Conservation (phyloP, 1,284 basidiomycete species). For the Coniophora puteana region DNA sequence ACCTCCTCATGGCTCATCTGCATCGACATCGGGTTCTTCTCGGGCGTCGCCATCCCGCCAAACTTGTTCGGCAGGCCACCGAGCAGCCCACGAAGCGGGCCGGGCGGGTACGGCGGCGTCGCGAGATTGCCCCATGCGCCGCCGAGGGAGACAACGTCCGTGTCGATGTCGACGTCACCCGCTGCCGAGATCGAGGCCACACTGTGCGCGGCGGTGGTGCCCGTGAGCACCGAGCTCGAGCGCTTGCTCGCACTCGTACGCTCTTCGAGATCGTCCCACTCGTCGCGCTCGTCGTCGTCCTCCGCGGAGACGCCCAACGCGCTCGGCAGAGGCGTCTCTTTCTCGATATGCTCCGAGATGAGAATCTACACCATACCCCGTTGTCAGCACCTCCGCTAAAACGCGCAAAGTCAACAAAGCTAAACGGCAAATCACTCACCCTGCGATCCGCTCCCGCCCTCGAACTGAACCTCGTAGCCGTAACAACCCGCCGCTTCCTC, state of each 20-base stretch:
- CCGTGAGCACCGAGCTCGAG: slow-evolving; percentile 7
- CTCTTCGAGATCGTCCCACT: no score
- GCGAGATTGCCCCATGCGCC: slow-evolving; percentile 71
- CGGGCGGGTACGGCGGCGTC: slow-evolving; percentile 33
- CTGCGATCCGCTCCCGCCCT: slow-evolving; percentile 74
- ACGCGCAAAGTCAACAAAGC: slow-evolving; percentile 2
- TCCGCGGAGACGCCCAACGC: slow-evolving; percentile 5
- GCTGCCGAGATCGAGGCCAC: slow-evolving; percentile 17
- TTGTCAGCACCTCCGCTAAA: slow-evolving; percentile 63
- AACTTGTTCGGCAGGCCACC: slow-evolving; percentile 64
- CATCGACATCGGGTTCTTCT: slow-evolving; percentile 89
- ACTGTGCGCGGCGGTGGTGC: no score
- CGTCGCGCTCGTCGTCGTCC: slow-evolving; percentile 12
- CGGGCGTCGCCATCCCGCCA: slow-evolving; percentile 69
- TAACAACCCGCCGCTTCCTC: slow-evolving; percentile 76
- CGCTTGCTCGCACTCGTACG: slow-evolving; percentile 13
- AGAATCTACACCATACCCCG: slow-evolving; percentile 55
- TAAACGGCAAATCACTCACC: slow-evolving; percentile 37
- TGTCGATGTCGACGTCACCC: slow-evolving; percentile 53
- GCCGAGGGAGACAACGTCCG: slow-evolving; percentile 53
- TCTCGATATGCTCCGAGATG: slow-evolving; percentile 21
- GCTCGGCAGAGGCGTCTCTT: slow-evolving; percentile 25
- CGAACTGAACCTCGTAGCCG: slow-evolving; percentile 82
- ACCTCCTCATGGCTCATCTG: slow-evolving; percentile 83
- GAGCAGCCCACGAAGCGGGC: slow-evolving; percentile 50